phyloP scores from a whole-genome alignment of 495 filamentous ascomycete genomes.

The Aspergillus funiculosus region DNA sequence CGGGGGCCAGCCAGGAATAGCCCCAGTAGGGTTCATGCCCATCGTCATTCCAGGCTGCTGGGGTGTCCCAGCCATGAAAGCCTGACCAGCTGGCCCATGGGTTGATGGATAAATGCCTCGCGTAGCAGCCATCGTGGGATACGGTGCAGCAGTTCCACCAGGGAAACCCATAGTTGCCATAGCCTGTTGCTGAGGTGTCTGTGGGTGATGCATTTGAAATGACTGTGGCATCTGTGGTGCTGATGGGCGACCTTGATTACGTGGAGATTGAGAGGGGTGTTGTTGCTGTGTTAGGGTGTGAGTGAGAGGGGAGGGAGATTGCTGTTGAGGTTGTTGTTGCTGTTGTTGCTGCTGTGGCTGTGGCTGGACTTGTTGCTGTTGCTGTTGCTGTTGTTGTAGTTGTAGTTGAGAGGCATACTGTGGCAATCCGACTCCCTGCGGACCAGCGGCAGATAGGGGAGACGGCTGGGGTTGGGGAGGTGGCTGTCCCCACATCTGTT shows the following conservation, averaged over 20 bases:
- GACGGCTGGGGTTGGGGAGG: constrained; percentile 51
- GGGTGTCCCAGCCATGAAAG: constrained; percentile 37
- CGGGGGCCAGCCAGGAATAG: constrained; percentile 39
- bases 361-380: not conserved
- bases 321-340: constrained; percentile 22
- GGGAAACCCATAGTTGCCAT: constrained; percentile 42
- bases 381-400: constrained; percentile 16
- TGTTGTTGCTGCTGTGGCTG: constrained; percentile 27
- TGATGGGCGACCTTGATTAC: constrained; percentile 39
- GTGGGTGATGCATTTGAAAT: constrained; percentile 47
- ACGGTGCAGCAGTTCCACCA: constrained; percentile 31
- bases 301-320: constrained; percentile 41
- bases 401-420: constrained; percentile 43
- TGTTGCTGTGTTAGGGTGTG: constrained; percentile 31
- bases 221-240: constrained; percentile 40
- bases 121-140: constrained; percentile 33
- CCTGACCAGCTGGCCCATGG: constrained; percentile 35
- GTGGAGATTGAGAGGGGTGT: constrained; percentile 47
- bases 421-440: constrained; percentile 39
- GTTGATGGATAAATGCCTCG: constrained; percentile 40
- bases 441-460: constrained; percentile 35
- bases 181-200: constrained; percentile 56
- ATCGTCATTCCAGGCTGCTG: constrained; percentile 39
- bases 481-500: constrained; percentile 50
- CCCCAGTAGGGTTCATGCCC: constrained; percentile 34